These are phyloP conservation scores for Lasiosphaeria ovina DNA, from an alignment of 495 filamentous ascomycete genomes.

Conservation along the genomic window DNA sequence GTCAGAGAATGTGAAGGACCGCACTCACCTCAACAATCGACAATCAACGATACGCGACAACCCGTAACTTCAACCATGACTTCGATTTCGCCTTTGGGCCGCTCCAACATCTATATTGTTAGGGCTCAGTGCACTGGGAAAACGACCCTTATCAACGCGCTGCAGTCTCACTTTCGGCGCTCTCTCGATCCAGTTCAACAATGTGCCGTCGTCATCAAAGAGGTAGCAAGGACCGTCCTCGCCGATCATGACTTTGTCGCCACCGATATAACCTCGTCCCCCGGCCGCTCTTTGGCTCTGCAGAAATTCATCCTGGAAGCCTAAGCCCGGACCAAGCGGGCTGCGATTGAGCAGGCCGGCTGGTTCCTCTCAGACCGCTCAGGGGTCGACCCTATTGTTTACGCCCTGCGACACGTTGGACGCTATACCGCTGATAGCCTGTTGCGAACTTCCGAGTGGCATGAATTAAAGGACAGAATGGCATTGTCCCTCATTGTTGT, in stretches of 20 bases:
- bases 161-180: slow-evolving; percentile 31
- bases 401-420: slow-evolving; percentile 41
- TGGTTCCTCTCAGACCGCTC: slow-evolving; percentile 56
- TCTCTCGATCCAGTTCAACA: not conserved
- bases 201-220: slow-evolving; percentile 37
- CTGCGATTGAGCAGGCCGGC: not conserved
- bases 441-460: slow-evolving; percentile 32
- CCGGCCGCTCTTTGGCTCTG: slow-evolving; percentile 33
- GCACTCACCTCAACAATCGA: no score
- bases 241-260: slow-evolving; percentile 38
- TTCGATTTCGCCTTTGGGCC: not conserved
- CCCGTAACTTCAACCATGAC: not conserved
- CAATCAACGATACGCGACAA: no score
- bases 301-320: slow-evolving; percentile 47
- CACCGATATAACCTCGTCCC: slow-evolving; percentile 37
- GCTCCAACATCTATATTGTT: slow-evolving; percentile 44
- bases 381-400: slow-evolving; percentile 48
- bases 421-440: slow-evolving; percentile 29
- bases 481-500: slow-evolving; percentile 39
- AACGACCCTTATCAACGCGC: slow-evolving; percentile 45
- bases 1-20: no score
- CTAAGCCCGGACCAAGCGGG: slow-evolving; percentile 40
- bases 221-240: slow-evolving; percentile 47
- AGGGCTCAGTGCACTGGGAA: slow-evolving; percentile 53
- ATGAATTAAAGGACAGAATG: slow-evolving; percentile 37